phyloP scores from a whole-genome alignment of 805 yeast genomes.

The Huiozyma sinensis region DNA sequence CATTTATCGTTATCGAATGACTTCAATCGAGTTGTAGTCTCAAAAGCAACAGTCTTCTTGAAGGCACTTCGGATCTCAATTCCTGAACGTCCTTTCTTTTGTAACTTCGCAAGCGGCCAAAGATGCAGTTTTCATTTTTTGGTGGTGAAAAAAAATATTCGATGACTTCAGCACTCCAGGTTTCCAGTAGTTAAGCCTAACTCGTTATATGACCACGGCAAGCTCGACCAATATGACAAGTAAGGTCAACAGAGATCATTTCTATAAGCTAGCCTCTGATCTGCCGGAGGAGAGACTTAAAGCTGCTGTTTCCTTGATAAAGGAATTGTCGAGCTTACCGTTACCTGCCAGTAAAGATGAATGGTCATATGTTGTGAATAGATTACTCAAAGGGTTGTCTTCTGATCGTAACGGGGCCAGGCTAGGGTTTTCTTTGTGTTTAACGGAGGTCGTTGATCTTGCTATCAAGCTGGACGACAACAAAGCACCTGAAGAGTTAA shows the following conservation, averaged over 20 bases:
- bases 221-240: neutral
- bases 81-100: no score
- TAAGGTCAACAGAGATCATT: constrained; percentile 58
- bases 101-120: no score
- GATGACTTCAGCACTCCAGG: no score
- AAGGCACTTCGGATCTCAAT: no score
- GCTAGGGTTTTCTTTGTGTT: constrained; percentile 78
- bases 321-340: constrained; percentile 39
- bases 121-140: no score
- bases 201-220: no score
- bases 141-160: no score
- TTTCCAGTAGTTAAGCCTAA: no score
- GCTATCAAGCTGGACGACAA: constrained; percentile 17
- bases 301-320: constrained; percentile 57
- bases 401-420: constrained; percentile 79
- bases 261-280: constrained; percentile 69
- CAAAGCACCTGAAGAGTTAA: constrained; percentile 10
- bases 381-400: constrained; percentile 72
- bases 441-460: constrained; percentile 52
- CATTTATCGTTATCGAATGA: no score
- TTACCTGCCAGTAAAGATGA: constrained; percentile 36
- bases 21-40: no score
- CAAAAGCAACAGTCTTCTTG: no score
- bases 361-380: constrained; percentile 71
- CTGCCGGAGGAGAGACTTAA: constrained; percentile 57